Evolutionary conservation across 1,284 basidiomycete species (phyloP), one percentile per base, ranked within the genome.

Genomic region (Fomitiporia mediterranea): DNA sequence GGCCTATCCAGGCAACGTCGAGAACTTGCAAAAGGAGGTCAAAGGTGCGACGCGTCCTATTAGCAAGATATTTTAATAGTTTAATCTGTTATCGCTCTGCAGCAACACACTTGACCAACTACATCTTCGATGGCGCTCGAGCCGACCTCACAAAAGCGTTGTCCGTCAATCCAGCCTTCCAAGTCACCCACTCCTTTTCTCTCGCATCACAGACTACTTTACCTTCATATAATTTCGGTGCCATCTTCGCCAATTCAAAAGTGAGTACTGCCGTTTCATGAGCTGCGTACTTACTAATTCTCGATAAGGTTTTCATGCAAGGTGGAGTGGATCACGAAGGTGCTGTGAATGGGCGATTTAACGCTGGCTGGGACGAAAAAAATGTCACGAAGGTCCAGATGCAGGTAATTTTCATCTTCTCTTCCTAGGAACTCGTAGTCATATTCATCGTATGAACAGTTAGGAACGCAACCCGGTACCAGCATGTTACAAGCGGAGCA

Each of bases 101-200:
- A 96, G 93, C 83, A 60, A 96, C 94, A 17, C 93, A 94, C 69
- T 74, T 98, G 60, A 89, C 86, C 60, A 98, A 98, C 79, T 96
- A 89, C 74, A 85, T 95, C 69, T 99, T 98, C 71, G 97, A 99
- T 77, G 97, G 97, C 62, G 96, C 82, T 40, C 82, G 95, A 65
- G 97, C 97, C 50, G 97, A 99, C 76, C 78, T 99, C 64, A 90
- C 93, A 59, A 99, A 99, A 77, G 89, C 84, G 63, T 78, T 99
- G 64, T 97, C 93, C 55, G 82, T 91, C 70, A 94, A 86, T 72
- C 97, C 97, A 30, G 86, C 92, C 55, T 99, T 99, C 84, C 95
- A 98, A 78, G 90, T 98, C 67, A 95, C 94, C 58, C 97, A 99
- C 72, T 92, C 94, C 39, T 98, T 99, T 74, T 80, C 87, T 55